Evolutionary conservation across 805 yeast genomes (phyloP).

Genomic region (Yamadazyma insecticola): DNA sequence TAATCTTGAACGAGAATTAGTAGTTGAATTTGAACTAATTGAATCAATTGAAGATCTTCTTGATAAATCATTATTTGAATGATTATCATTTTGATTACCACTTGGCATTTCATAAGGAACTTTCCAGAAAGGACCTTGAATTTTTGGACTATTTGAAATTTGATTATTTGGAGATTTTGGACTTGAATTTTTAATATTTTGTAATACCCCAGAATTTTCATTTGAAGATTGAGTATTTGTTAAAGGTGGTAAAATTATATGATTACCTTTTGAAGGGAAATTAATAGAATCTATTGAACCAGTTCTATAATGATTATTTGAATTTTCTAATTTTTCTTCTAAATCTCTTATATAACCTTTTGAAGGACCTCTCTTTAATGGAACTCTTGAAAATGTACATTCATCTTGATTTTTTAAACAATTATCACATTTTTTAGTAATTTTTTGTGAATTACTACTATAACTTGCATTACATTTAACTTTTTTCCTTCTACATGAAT

Average conservation of each 20-base stretch:
- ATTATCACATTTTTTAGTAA: conserved; percentile 54
- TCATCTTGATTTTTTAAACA: conserved; percentile 56
- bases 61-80: conserved; percentile 7
- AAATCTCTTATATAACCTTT: conserved; percentile 58
- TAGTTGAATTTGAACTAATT: conserved; percentile 42
- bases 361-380: conserved; percentile 74
- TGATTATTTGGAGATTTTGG: conserved; percentile 4
- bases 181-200: conserved; percentile 2
- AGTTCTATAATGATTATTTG: background rate
- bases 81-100: conserved; percentile 4
- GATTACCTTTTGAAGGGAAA: conserved; percentile 1
- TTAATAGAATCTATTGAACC: background rate
- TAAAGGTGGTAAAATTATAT: conserved; percentile 28
- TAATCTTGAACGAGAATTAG: conserved; percentile 23
- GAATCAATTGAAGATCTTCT: conserved; percentile 49
- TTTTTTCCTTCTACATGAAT: conserved; percentile 71
- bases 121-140: conserved; percentile 54
- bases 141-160: conserved; percentile 20
- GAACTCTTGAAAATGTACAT: conserved; percentile 68
- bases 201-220: conserved; percentile 1
- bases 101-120: conserved; percentile 56
- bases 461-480: conserved; percentile 65
- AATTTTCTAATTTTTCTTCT: conserved; percentile 30
- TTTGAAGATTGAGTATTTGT: conserved; percentile 3
- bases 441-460: conserved; percentile 37